Evolutionary conservation across 2,329 filamentous ascomycete genomes (phyloP).

Genomic region (Aspergillus caelatus): DNA sequence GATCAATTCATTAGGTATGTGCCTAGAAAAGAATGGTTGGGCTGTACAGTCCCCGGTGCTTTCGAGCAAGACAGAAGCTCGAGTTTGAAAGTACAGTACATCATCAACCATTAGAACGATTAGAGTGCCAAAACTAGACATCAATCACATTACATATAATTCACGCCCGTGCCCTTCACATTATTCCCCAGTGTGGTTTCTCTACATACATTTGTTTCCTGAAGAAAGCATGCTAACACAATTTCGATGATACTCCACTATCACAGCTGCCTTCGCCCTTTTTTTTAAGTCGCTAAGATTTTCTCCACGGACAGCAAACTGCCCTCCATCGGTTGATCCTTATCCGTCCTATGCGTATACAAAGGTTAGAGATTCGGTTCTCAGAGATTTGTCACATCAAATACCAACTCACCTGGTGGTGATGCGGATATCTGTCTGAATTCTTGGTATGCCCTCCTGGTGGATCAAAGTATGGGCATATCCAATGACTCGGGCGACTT

Average conservation of each 20-base stretch:
- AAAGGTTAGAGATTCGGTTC: background rate
- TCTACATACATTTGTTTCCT: background rate
- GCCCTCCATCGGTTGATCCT: conserved; percentile 73
- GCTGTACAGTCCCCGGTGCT: background rate
- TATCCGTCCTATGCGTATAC: conserved; percentile 65
- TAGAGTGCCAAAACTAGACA: background rate
- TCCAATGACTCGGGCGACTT: conserved; percentile 76
- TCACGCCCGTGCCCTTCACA: background rate
- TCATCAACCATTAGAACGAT: background rate
- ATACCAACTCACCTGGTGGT: conserved; percentile 64
- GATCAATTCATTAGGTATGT: background rate
- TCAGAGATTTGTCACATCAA: background rate
- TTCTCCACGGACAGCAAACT: conserved; percentile 66
- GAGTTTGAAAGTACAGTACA: background rate
- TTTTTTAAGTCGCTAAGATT: conserved; percentile 39
- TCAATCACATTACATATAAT: background rate
- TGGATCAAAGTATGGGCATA: conserved; percentile 77
- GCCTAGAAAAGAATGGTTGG: background rate
- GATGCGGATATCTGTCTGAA: conserved; percentile 83
- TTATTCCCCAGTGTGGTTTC: background rate
- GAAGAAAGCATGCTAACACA: background rate
- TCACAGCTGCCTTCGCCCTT: background rate
- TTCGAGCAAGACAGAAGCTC: background rate
- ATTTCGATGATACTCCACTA: background rate
- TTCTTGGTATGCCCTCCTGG: conserved; percentile 69